These are phyloP conservation scores for Candida coleopterorum DNA, from an alignment of 805 yeast genomes.

Conservation along the genomic window DNA sequence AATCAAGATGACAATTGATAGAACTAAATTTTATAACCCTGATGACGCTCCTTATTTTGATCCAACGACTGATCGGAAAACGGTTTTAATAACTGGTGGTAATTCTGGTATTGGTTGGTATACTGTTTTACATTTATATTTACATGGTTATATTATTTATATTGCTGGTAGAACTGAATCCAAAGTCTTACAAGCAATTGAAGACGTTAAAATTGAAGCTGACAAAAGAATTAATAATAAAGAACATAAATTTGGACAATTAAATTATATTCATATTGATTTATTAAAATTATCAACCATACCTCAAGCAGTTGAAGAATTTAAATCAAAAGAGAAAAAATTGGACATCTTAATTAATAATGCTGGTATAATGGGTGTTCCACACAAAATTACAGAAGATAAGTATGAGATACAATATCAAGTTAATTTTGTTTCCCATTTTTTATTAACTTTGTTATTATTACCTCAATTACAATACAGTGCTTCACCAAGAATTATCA, in stretches of 20 bases:
- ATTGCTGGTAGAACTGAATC: slow-evolving; percentile 31
- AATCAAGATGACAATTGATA: slow-evolving; percentile 1
- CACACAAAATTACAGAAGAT: slow-evolving; percentile 30
- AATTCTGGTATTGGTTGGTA: slow-evolving; percentile 39
- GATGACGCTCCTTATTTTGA: slow-evolving; percentile 23
- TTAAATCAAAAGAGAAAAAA: slow-evolving; percentile 19
- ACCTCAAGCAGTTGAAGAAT: slow-evolving; percentile 21
- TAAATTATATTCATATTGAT: slow-evolving; percentile 53
- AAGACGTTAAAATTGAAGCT: slow-evolving; percentile 30
- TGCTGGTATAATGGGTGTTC: slow-evolving; percentile 41
- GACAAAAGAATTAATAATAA: slow-evolving; percentile 14
- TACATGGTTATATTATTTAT: slow-evolving; percentile 37
- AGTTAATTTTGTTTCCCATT: slow-evolving; percentile 32
- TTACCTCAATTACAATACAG: slow-evolving; percentile 21
- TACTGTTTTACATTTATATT: slow-evolving; percentile 33
- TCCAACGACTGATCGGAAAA: slow-evolving; percentile 22
- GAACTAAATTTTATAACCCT: slow-evolving; percentile 22
- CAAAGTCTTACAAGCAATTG: slow-evolving; percentile 29
- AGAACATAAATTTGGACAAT: slow-evolving; percentile 40
- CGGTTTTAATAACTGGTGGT: slow-evolving; percentile 37
- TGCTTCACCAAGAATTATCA: slow-evolving; percentile 25
- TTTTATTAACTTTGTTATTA: slow-evolving; percentile 28
- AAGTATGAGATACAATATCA: slow-evolving; percentile 38
- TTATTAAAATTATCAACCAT: slow-evolving; percentile 35
- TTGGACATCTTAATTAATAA: slow-evolving; percentile 34